Base-by-base conservation (phyloP, 2,329 filamentous ascomycete genomes). In the Alternaria incomplexa region DNA sequence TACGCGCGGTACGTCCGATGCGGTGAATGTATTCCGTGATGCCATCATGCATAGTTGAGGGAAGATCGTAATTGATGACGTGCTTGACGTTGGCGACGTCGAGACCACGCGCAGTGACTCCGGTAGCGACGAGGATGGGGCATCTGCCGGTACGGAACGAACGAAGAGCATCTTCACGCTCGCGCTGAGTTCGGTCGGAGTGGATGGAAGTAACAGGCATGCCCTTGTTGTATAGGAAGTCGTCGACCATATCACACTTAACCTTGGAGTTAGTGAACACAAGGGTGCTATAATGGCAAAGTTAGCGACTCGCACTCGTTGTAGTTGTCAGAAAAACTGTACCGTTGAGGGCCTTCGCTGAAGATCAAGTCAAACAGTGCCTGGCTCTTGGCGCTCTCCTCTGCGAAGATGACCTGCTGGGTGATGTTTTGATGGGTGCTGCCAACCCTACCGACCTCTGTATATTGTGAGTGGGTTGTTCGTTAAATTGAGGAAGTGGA, bases 21-120 rank as follows among this genome's bases (percentile, higher is more conserved):
- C 96, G 93, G 76, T 99, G 96, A 25, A 91, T 89, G 72, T 98
- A 99, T 78, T 98, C 96, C 52, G 92, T 89, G 59, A 97, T 97
- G 3, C 94, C 95, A n/a, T 93, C 93, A 70, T 95, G 86, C 1
- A 88, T 83, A 46, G 85, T 81, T 6, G 85, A 89, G 0, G 95
- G 95, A 2, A 98, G 83, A 64, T 98, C 94, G 71, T 90, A 98
- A 81, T 99, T 98, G 85, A 99, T 90, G 63, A 99, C 91, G 67
- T 97, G 93, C 83, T 90, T 89, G 6, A 98, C 90, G 68, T 96
- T 93, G 61, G 88, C 88, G 36, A 97, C 90, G 71, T 98, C 94
- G 32, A 97, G 89, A 7, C 96, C 96, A 71, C 96, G 93, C 74
- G 93, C 92, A 55, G 91, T 90, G 55, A 99, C 88, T 51, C 92